These are phyloP conservation scores for Termitomyces sp. DNA, from an alignment of 768 basidiomycete genomes.

Conservation along the genomic window DNA sequence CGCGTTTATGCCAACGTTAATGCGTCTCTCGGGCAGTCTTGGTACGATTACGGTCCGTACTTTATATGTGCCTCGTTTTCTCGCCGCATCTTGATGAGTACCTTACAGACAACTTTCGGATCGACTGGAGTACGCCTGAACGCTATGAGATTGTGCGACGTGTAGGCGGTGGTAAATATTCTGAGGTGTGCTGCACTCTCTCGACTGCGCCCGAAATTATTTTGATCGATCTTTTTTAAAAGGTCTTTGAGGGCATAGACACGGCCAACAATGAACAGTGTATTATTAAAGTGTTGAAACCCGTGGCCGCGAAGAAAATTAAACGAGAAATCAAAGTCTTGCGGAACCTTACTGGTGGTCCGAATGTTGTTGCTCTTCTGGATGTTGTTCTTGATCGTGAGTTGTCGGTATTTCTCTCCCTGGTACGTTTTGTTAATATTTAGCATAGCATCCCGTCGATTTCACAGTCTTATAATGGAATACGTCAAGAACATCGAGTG, in stretches of 20 bases:
- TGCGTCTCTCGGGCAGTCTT: conserved; percentile 47
- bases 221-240: conserved; percentile 1
- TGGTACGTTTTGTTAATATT: not conserved
- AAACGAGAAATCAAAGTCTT: conserved; percentile 74
- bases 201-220: not conserved
- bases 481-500: conserved; percentile 66
- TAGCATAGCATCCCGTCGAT: conserved; percentile 41
- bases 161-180: conserved; percentile 63
- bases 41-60: conserved; percentile 59
- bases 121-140: conserved; percentile 64
- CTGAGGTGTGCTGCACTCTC: conserved; percentile 39
- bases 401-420: conserved; percentile 1
- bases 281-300: conserved; percentile 70
- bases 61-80: not conserved
- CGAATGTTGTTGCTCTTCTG: conserved; percentile 61
- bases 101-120: conserved; percentile 46
- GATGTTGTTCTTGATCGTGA: conserved; percentile 62
- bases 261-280: conserved; percentile 48
- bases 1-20: conserved; percentile 55
- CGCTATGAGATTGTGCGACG: conserved; percentile 63
- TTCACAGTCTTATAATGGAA: conserved; percentile 65
- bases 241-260: conserved; percentile 61
- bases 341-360: conserved; percentile 62
- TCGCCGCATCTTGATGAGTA: not conserved
- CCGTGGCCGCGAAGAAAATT: conserved; percentile 67